These are phyloP conservation scores for Trypanosoma cruzi DNA, from an alignment of 208 protist genomes.

Conservation along the genomic window DNA sequence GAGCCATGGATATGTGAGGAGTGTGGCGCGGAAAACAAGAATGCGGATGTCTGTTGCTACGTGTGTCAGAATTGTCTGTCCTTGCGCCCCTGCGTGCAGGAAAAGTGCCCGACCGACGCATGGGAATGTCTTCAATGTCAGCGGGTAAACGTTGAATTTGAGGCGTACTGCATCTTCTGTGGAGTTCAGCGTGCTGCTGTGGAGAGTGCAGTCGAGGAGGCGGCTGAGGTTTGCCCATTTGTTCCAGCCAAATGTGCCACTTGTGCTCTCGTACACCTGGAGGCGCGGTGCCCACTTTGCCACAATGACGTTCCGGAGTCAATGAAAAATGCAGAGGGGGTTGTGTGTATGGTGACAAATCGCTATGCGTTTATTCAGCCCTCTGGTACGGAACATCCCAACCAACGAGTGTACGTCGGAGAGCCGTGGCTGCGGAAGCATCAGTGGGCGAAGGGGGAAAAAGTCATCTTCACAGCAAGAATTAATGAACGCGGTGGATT, in stretches of 20 bases:
- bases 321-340: slow-evolving; percentile 40
- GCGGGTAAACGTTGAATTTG: slow-evolving; percentile 72
- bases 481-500: slow-evolving; percentile 27
- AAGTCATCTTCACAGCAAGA: slow-evolving; percentile 31
- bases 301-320: slow-evolving; percentile 44
- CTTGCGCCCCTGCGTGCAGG: slow-evolving; percentile 58
- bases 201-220: slow-evolving; percentile 16
- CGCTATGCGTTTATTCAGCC: slow-evolving; percentile 71
- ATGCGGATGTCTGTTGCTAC: slow-evolving; percentile 78
- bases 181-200: slow-evolving; percentile 22
- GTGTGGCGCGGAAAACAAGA: slow-evolving; percentile 58
- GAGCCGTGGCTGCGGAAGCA: slow-evolving; percentile 28
- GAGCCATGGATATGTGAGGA: slow-evolving; percentile 59
- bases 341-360: slow-evolving; percentile 55
- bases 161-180: slow-evolving; percentile 85
- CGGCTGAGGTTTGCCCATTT: slow-evolving; percentile 48
- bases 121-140: slow-evolving; percentile 69
- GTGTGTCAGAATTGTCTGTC: slow-evolving; percentile 69
- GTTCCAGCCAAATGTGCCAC: slow-evolving; percentile 54
- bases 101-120: slow-evolving; percentile 51
- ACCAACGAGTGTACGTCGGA: slow-evolving; percentile 55
- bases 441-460: slow-evolving; percentile 23
- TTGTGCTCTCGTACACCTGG: slow-evolving; percentile 71
- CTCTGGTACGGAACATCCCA: slow-evolving; percentile 35
- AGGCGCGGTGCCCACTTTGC: slow-evolving; percentile 75